Percentiles rank a stretch among this genome's conserved stretches.
These are phyloP conservation scores for Voacanga thouarsii DNA, from an alignment of 257 asterid genomes.

Conservation along the genomic window DNA sequence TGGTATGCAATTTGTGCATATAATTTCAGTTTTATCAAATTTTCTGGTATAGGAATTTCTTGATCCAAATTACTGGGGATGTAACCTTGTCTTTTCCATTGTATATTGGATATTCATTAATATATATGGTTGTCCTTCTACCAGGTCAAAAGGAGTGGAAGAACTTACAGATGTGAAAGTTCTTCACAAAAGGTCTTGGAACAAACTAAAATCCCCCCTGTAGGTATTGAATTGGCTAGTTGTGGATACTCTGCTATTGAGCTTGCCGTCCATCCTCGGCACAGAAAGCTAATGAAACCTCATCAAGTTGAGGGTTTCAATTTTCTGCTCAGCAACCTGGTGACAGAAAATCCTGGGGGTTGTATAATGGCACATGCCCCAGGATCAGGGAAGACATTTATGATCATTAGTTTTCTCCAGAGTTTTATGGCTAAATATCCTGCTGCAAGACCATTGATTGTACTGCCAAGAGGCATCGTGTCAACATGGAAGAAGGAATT, in stretches of 20 bases:
- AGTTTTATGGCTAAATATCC: slow-evolving; percentile 91
- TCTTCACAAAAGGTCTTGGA: slow-evolving; percentile 42
- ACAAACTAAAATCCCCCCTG: slow-evolving; percentile 37
- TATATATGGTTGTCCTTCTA: not conserved
- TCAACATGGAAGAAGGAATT: slow-evolving; percentile 76
- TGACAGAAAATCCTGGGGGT: slow-evolving; percentile 78
- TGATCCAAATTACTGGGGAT: not conserved
- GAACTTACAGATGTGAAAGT: slow-evolving; percentile 70
- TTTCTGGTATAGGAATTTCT: not conserved
- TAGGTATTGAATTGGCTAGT: slow-evolving; percentile 38
- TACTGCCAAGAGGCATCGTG: slow-evolving; percentile 81
- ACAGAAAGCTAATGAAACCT: slow-evolving; percentile 76
- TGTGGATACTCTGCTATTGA: slow-evolving; percentile 45
- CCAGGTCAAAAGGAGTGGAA: slow-evolving; percentile 52
- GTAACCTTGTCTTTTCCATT: not conserved
- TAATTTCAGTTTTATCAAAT: not conserved
- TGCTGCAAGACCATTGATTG: slow-evolving; percentile 76
- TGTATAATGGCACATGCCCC: slow-evolving; percentile 95
- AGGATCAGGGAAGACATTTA: slow-evolving; percentile 87
- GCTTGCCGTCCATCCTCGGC: slow-evolving; percentile 78
- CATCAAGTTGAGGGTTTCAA: slow-evolving; percentile 89
- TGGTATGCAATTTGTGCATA: not conserved
- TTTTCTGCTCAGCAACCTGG: slow-evolving; percentile 74
- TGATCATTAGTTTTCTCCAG: slow-evolving; percentile 87
- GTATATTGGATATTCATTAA: not conserved